Evolutionary conservation across 352 stramenopile genomes (phyloP), one percentile per base, ranked within the genome.

Genomic region (Phytophthora aleatoria): DNA sequence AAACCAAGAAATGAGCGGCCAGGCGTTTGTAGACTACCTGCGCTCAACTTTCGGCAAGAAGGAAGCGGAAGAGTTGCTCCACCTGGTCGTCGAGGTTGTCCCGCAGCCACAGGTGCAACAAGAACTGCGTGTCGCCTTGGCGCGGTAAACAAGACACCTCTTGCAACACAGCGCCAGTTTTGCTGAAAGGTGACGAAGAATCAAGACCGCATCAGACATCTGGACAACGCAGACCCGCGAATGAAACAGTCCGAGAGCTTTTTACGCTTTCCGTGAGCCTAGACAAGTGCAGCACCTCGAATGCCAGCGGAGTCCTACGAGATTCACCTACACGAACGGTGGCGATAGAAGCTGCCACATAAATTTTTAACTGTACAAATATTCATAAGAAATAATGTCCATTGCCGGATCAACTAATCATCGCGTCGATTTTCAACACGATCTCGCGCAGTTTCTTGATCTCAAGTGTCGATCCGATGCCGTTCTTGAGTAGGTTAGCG

Each of bases 401-500:
- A 61, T 67, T 56, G 16, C 51, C 39, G 47, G 53, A 50, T 77
- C 49, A 78, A 47, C 62, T 64, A 27, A 91, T 70, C 10, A 87
- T 76, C 20, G 73, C 64, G 53, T 92, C 84, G 48, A 92, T 79
- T 28, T 81, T 72, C 28, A 87, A 69, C 12, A 91, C 84, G 27
- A 91, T 77, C 15, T 83, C 81, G 24, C 76, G 77, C 16, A 92
- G 69, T 26, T 81, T 71, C 7, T 74, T 79, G 39, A 80, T 81
- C 20, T 81, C 63, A 50, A 91, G 73, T 10, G 67, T 74, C 9
- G 65, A 80, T 27, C 84, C 84, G 7, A 91, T 75, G 16, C 84
- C 82, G 44, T 91, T 77, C 55, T 84, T 85, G 44, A 93, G 77
- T 10, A 93, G 56, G 31, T 88, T 89, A 2, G 79, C 82, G 16